A percentile compares a stretch with the other conserved stretches of the same genome.
Conservation (phyloP, 495 filamentous ascomycete species). For the Paragyromitra xinjiangensis region DNA sequence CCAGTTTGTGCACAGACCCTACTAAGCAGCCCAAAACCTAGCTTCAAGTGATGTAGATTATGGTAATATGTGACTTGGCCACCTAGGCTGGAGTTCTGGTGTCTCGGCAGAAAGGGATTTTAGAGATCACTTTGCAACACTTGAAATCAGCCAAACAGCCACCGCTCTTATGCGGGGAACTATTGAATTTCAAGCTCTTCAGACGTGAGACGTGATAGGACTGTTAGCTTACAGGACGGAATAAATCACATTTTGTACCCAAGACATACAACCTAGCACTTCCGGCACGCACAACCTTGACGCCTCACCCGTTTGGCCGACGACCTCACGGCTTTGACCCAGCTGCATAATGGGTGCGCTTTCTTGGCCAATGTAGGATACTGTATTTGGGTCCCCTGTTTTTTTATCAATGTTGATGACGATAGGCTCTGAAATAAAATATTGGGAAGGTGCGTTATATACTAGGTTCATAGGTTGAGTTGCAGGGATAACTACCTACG, state of each 20-base stretch:
- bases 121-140: background rate
- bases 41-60: too few relatives aligned
- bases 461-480: conserved; percentile 15
- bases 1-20: background rate
- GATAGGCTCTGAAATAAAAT: conserved; percentile 2
- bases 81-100: too few relatives aligned
- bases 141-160: background rate
- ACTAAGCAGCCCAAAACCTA: too few relatives aligned
- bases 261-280: conserved; percentile 1
- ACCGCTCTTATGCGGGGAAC: background rate
- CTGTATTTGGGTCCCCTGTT: conserved; percentile 20
- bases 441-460: conserved; percentile 20
- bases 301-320: background rate
- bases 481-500: conserved; percentile 14
- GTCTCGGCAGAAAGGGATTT: background rate
- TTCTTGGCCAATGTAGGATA: conserved; percentile 22
- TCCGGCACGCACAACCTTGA: background rate
- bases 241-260: conserved; percentile 9
- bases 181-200: background rate
- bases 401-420: background rate
- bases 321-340: conserved; percentile 3
- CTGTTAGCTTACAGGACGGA: background rate
- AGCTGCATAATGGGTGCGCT: background rate
- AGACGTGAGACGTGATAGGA: background rate
- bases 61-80: background rate